Percentiles rank a stretch among this genome's conserved stretches.
phyloP scores from a whole-genome alignment of 805 yeast genomes.

The Torulaspora indica region DNA sequence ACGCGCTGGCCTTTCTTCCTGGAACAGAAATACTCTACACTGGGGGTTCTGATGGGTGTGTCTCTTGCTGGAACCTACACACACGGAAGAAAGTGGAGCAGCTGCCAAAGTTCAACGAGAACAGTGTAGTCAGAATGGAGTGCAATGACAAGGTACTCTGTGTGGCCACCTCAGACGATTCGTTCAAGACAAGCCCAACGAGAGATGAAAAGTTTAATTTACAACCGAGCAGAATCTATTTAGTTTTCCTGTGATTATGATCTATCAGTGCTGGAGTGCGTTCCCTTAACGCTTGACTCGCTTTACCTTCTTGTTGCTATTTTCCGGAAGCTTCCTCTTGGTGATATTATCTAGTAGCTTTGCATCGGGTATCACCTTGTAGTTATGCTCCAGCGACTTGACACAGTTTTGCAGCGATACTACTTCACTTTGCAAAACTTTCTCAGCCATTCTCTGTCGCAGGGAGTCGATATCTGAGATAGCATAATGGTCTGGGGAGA shows the following conservation, averaged over 20 bases:
- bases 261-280: background rate
- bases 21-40: slow-evolving; percentile 72
- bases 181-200: slow-evolving; percentile 40
- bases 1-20: slow-evolving; percentile 74
- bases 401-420: slow-evolving; percentile 44
- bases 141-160: slow-evolving; percentile 33
- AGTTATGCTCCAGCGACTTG: slow-evolving; percentile 29
- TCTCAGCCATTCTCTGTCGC: slow-evolving; percentile 45
- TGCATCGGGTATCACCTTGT: slow-evolving; percentile 50
- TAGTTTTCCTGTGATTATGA: slow-evolving; percentile 11
- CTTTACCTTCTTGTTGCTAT: slow-evolving; percentile 13
- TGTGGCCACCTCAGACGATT: slow-evolving; percentile 48
- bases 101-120: slow-evolving; percentile 47
- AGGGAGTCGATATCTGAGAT: slow-evolving; percentile 24
- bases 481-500: slow-evolving; percentile 15
- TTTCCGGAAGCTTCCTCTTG: slow-evolving; percentile 43
- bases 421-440: slow-evolving; percentile 55
- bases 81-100: slow-evolving; percentile 73
- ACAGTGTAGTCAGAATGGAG: slow-evolving; percentile 43
- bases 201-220: slow-evolving; percentile 17
- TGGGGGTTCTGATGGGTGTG: slow-evolving; percentile 87
- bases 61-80: slow-evolving; percentile 85
- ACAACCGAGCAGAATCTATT: slow-evolving; percentile 27
- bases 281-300: slow-evolving; percentile 8
- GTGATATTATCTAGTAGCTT: slow-evolving; percentile 55